phyloP scores from a whole-genome alignment of 1,284 basidiomycete species.

The Psilocybe mexicana region DNA sequence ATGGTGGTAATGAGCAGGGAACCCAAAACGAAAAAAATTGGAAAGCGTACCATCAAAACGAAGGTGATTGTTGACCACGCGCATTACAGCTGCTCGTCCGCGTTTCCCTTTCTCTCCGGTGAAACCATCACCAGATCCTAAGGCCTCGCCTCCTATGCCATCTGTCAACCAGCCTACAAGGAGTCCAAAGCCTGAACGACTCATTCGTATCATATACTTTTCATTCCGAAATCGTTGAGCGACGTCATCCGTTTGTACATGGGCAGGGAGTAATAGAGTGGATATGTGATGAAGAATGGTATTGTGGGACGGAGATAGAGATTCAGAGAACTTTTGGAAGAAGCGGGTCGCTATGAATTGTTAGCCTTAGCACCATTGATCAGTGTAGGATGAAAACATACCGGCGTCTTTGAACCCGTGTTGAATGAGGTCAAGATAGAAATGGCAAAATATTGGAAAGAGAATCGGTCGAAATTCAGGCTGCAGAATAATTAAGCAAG shows the following conservation, averaged over 20 bases:
- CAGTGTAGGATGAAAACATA: constrained; percentile 35
- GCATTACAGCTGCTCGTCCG: constrained; percentile 83
- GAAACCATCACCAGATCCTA: constrained; percentile 81
- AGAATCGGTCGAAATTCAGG: constrained; percentile 92
- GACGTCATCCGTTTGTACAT: constrained; percentile 82
- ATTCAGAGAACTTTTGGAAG: constrained; percentile 70
- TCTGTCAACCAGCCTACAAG: constrained; percentile 96
- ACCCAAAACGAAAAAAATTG: constrained; percentile 7
- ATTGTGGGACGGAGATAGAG: constrained; percentile 72
- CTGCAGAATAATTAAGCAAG: constrained; percentile 40
- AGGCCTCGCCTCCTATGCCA: constrained; percentile 83
- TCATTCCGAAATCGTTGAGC: constrained; percentile 89
- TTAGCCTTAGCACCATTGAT: not conserved
- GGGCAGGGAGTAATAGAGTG: constrained; percentile 80
- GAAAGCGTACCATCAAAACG: constrained; percentile 78
- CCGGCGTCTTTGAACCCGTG: constrained; percentile 89
- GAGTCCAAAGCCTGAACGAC: constrained; percentile 88
- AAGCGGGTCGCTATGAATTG: constrained; percentile 66
- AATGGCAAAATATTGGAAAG: constrained; percentile 96
- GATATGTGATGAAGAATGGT: constrained; percentile 80
- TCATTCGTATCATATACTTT: constrained; percentile 91
- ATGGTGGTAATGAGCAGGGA: constrained; percentile 26
- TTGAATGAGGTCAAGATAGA: constrained; percentile 93
- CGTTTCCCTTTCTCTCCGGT: constrained; percentile 79
- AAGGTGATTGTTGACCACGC: constrained; percentile 92